A percentile compares a stretch with the other conserved stretches of the same genome.
Conservation (phyloP, 345 rosid genomes). For the Salix brachista region DNA sequence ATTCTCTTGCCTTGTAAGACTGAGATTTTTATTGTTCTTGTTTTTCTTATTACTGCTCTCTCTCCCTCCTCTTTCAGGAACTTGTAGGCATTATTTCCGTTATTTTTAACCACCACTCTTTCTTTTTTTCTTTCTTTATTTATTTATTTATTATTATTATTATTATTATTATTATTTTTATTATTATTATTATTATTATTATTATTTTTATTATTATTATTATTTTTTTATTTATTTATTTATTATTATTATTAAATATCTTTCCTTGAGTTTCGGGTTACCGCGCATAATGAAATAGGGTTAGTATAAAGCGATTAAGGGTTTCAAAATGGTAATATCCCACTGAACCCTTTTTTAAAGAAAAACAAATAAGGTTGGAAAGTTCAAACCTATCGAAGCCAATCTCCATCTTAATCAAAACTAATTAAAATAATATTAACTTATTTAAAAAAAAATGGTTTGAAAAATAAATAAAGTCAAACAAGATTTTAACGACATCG, state of each 20-base stretch:
- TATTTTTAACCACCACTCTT: constrained; percentile 17
- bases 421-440: too few species aligned
- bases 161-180: too few species aligned
- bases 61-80: neutral
- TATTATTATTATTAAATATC: neutral
- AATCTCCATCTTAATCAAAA: too few species aligned
- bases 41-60: neutral
- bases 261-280: constrained; percentile 48
- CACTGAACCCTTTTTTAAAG: neutral
- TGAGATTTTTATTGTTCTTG: neutral
- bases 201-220: too few species aligned
- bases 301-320: neutral
- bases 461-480: too few species aligned
- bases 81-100: constrained; percentile 21
- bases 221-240: too few species aligned
- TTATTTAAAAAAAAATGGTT: too few species aligned
- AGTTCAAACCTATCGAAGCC: too few species aligned
- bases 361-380: too few species aligned
- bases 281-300: constrained; percentile 37
- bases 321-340: neutral
- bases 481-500: too few species aligned
- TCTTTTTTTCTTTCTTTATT: neutral
- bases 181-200: neutral
- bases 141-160: neutral
- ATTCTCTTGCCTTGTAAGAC: neutral